Evolutionary conservation across 805 yeast genomes (phyloP).

Genomic region (Nakazawaea ambrosiae): DNA sequence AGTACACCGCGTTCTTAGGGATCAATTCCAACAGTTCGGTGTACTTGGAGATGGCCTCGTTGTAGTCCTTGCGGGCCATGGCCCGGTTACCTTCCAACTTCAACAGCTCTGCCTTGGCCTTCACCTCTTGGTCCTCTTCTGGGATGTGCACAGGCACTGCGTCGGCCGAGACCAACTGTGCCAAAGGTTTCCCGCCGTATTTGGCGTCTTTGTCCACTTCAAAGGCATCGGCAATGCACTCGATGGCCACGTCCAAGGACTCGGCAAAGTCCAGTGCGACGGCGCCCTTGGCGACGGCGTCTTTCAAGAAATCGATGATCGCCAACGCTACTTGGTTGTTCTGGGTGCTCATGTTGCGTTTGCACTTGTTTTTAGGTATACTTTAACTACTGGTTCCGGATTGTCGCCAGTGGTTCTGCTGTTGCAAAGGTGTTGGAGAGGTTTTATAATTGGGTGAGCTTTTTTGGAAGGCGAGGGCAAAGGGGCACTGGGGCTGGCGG

Average conservation of each 20-base stretch:
- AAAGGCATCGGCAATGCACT: slow-evolving; percentile 85
- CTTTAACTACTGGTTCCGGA: too few relatives aligned
- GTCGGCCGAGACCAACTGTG: slow-evolving; percentile 27
- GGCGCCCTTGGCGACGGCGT: slow-evolving; percentile 50
- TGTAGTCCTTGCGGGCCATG: slow-evolving; percentile 71
- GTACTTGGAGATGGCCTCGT: slow-evolving; percentile 67
- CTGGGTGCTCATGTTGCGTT: slow-evolving; percentile 32
- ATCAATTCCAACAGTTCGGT: slow-evolving; percentile 69
- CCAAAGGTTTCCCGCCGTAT: slow-evolving; percentile 42
- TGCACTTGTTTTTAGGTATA: too few relatives aligned
- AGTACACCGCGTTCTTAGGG: slow-evolving; percentile 73
- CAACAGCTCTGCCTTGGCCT: slow-evolving; percentile 72
- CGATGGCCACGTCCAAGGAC: slow-evolving; percentile 89
- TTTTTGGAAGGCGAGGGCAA: too few relatives aligned
- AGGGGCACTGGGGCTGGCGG: too few relatives aligned
- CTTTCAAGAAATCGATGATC: slow-evolving; percentile 64
- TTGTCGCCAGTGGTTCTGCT: too few relatives aligned
- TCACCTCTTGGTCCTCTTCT: slow-evolving; percentile 43
- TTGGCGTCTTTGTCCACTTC: slow-evolving; percentile 48
- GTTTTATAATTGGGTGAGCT: too few relatives aligned
- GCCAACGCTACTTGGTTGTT: slow-evolving; percentile 65
- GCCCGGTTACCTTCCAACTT: slow-evolving; percentile 87
- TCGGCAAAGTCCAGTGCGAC: slow-evolving; percentile 77
- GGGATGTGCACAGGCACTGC: slow-evolving; percentile 35
- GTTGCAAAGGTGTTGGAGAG: too few relatives aligned